A percentile compares a stretch with the other conserved stretches of the same genome.
phyloP scores from a whole-genome alignment of 75 land plant genomes.

The Azolla pinnata region DNA sequence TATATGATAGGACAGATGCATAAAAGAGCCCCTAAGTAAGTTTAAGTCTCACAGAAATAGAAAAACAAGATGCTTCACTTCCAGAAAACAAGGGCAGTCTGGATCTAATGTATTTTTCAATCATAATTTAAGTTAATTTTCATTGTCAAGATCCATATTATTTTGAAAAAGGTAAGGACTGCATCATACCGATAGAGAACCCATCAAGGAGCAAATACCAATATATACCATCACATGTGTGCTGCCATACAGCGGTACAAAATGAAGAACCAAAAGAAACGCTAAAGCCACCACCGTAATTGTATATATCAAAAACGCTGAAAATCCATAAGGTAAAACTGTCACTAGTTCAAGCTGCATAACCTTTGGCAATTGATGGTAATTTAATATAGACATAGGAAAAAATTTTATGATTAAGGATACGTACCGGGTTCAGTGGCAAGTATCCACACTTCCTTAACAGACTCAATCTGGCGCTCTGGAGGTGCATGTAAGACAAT shows the following conservation, averaged over 20 bases:
- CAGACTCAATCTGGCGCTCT: conserved; percentile 72
- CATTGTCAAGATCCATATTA: too few species aligned
- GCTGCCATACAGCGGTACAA: conserved; percentile 71
- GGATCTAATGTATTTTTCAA: background rate
- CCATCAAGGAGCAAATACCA: conserved; percentile 76
- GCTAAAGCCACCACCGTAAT: conserved; percentile 43
- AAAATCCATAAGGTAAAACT: too few species aligned
- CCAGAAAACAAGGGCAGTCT: background rate
- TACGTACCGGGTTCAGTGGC: conserved; percentile 80
- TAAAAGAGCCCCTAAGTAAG: too few species aligned
- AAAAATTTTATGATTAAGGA: too few species aligned
- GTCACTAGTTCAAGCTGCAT: too few species aligned
- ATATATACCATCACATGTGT: conserved; percentile 79
- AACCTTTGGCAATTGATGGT: background rate
- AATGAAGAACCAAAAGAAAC: conserved; percentile 52
- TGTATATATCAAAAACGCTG: conserved; percentile 73
- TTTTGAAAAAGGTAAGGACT: background rate
- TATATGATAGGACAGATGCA: too few species aligned
- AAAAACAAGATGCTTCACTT: too few species aligned
- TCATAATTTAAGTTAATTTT: background rate
- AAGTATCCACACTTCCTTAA: conserved; percentile 73
- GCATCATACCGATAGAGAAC: conserved; percentile 68
- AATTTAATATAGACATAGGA: too few species aligned
- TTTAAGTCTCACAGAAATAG: too few species aligned
- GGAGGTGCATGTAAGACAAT: conserved; percentile 84